Base-by-base conservation (phyloP, 2,329 filamentous ascomycete genomes). In the Aspergillus texensis region DNA sequence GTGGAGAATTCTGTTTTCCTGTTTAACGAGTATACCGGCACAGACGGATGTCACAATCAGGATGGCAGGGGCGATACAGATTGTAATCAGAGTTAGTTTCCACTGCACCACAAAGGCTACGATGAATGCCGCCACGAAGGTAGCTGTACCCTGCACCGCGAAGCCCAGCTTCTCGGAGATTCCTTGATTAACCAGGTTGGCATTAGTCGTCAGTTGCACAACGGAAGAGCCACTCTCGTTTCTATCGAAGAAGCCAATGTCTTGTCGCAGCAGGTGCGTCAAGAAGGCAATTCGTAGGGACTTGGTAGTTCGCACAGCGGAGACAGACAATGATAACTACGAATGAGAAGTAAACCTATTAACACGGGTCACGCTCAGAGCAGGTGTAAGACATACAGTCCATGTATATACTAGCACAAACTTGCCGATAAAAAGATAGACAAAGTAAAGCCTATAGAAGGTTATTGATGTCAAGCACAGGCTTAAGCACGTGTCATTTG, bases 51-150 rank as follows among this genome's bases (percentile, higher is more conserved):
- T 69, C 28, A 73, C 55, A 46, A 71, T 62, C 14, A 75, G 65
- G 8, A 83, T 81, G 0, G 78, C 79, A 0, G 82, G 82, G 0
- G 84, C 76, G 45, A 84, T 80, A 58, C 76, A 77, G 48, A 82
- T 75, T 4, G 77, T 80, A 43, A 84, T 81, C 26, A 82, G 67
- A 1, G 80, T 75, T 9, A 82, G 74, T 67, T 81, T 81, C 79
- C 79, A 82, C 62, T 80, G 78, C 1, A 75, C 69, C 11, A 70
- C 68, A 45, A 82, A 71, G 1, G 79, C 79, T 12, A 81, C 72
- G 52, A 81, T 69, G 67, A 77, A 81, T 1, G 78, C 69, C 1
- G 78, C 67, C 61, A 81, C 74, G 68, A 81, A 80, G 11, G 77
- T 72, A 14, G 78, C 72, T 11, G 78, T 67, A 6, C 70, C 74